Base-by-base conservation (phyloP, 495 filamentous ascomycete genomes). In the Aspergillus kassunensis region DNA sequence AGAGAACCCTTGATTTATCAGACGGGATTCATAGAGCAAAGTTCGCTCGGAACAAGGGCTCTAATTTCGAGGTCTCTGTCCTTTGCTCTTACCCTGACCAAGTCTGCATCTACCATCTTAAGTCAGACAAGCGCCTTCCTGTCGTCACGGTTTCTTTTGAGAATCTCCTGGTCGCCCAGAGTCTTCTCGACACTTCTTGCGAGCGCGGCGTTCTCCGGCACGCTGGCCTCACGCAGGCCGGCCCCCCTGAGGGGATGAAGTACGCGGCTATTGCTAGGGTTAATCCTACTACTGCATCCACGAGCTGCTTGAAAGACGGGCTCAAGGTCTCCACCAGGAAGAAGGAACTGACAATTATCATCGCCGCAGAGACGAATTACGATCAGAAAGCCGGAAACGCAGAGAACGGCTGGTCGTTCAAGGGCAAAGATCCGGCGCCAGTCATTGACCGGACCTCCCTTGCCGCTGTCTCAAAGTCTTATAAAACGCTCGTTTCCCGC, bases 51-150 rank as follows among this genome's bases (percentile, higher is more conserved):
- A 37, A 20, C 4, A 39, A 48, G 6, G 6, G 4, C 7, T 16
- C 27, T 29, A 24, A 37, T 15, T 11, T 40, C 7, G 19, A 39
- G 23, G 6, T 11, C 15, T 23, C 4, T 33, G 33, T 8, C 11
- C 66, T 68, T 39, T 80, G 76, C 53, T 75, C 72, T 2, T 72
- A 74, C 49, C 76, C 75, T 6, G 72, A 74, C 39, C 61, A 77
- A 29, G 69, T 71, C 40, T 80, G 77, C 43, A 56, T 77, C 9
- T 79, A 80, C 44, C 56, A 69, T 9, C 53, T 78, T 5, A 41
- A 46, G 10, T n/a, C 61, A 21, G 18, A 40, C 21, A 7, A 3
- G 53, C 78, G 15, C 66, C 73, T 4, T 47, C 58, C 6, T 1
- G 11, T 2, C 2, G 59, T 78, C 13, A 58, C 54, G 11, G 49